Evolutionary conservation across 139 green algal genomes (phyloP).

Genomic region (Desmodesmus armatus): DNA sequence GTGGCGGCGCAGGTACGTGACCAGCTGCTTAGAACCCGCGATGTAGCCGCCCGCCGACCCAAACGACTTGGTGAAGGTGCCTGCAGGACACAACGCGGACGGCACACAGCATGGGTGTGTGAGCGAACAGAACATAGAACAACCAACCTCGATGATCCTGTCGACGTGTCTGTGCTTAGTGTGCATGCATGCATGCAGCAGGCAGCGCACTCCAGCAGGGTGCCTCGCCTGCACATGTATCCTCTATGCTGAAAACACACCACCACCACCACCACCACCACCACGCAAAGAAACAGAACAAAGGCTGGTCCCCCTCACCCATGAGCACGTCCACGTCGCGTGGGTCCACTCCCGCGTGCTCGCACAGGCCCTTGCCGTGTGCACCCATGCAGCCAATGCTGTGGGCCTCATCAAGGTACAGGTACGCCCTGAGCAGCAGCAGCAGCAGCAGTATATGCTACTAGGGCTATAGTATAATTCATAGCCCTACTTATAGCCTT

Average conservation of each 20-base stretch:
- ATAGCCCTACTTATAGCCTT: no score
- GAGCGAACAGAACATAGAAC: not conserved
- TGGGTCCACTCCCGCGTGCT: slow-evolving; percentile 92
- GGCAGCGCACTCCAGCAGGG: not conserved
- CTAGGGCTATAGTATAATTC: no score
- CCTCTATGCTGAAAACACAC: not conserved
- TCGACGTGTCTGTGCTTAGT: no score
- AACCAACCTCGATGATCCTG: not conserved
- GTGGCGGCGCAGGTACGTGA: slow-evolving; percentile 81
- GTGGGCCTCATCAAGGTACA: slow-evolving; percentile 99
- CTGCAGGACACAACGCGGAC: slow-evolving; percentile 38
- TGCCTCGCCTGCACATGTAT: not conserved
- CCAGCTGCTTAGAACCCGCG: slow-evolving; percentile 70
- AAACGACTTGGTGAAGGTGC: slow-evolving; percentile 99
- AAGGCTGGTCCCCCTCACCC: slow-evolving; percentile 61
- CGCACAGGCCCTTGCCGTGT: slow-evolving; percentile 85
- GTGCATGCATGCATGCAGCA: not conserved
- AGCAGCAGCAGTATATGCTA: no score
- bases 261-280: not conserved
- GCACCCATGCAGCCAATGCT: slow-evolving; percentile 94
- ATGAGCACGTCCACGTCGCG: slow-evolving; percentile 98
- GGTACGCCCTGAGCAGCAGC: no score
- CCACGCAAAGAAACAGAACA: no score
- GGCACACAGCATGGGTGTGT: not conserved
- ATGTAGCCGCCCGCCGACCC: slow-evolving; percentile 97